A percentile compares a stretch with the other conserved stretches of the same genome.
Evolutionary conservation across 2,329 filamentous ascomycete genomes (phyloP).

Genomic region (Chrysosporium keratinophilum): DNA sequence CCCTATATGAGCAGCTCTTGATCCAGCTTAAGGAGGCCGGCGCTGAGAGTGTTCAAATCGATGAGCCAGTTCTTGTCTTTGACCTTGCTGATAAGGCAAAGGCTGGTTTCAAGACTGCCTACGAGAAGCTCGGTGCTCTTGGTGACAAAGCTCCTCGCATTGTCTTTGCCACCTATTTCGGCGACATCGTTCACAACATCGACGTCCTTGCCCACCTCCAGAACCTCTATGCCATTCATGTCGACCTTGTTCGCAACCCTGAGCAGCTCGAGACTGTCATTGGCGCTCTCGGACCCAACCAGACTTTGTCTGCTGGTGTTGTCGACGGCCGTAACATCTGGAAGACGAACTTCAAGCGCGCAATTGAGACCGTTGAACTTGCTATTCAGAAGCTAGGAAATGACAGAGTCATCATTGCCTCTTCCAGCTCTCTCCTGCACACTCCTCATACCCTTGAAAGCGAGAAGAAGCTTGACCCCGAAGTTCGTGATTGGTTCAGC

Average conservation of each 20-base stretch:
- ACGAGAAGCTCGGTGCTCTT: constrained; percentile 67
- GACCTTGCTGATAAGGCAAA: constrained; percentile 84
- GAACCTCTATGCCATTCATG: constrained; percentile 72
- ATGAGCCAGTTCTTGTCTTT: constrained; percentile 93
- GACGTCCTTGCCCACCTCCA: constrained; percentile 67
- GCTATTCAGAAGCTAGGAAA: constrained; percentile 94
- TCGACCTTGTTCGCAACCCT: constrained; percentile 95
- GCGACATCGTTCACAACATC: constrained; percentile 98
- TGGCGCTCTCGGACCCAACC: constrained; percentile 72
- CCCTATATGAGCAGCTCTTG: constrained; percentile 88
- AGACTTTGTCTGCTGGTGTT: constrained; percentile 87
- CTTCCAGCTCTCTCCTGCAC: constrained; percentile 95
- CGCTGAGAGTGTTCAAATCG: constrained; percentile 94
- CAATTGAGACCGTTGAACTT: constrained; percentile 80
- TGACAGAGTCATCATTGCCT: constrained; percentile 93
- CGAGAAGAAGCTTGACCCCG: constrained; percentile 94
- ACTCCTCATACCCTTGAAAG: constrained; percentile 94
- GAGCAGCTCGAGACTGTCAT: constrained; percentile 88
- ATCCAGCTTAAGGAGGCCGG: constrained; percentile 89
- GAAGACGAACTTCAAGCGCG: constrained; percentile 98
- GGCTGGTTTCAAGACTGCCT: constrained; percentile 94
- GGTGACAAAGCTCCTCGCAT: constrained; percentile 77
- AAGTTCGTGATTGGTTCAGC: constrained; percentile 96
- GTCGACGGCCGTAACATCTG: constrained; percentile 99
- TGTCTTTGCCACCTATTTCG: constrained; percentile 94